Base-by-base conservation (phyloP, 2,329 filamentous ascomycete genomes). In the Stachybotrys chlorohalonatus region DNA sequence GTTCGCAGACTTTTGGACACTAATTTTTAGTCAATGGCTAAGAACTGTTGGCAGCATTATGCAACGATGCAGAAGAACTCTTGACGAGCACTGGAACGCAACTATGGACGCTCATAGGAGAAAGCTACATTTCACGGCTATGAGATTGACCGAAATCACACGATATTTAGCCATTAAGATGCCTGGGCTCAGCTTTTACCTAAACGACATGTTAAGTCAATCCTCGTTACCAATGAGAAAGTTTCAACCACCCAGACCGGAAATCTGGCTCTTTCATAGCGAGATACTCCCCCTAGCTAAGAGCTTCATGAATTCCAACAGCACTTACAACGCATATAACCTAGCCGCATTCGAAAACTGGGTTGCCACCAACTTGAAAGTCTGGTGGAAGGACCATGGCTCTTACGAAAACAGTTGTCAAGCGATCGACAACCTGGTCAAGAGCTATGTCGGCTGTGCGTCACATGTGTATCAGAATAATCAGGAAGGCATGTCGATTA, bases 401-500 rank as follows among this genome's bases (percentile, higher is more conserved):
- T 42, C 2, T 13, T 3, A 42, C 36, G 36, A 42, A 5, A 42
- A 5, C 13, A 42, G 9, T 13, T 42, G 36, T 42, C 3, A 9
- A 13, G 6, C 2, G 36, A 42, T 42, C 6, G 9, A 42, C 2
- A 42, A 3, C 5, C 68, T 77, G 1, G 48, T 62, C 2, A 13
- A 47, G 0, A 8, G 5, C 6, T 80, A 80, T 53, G 62, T 71
- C 46, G 5, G 15, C 0, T 13, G 47, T 4, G 72, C 71, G 0
- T 47, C 31, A 0, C 0, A 1, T 0, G 8, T 39, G 0, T 83
- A 83, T 48, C 2, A 53, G 0, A 57, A 52, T 0, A 71, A 74
- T 7, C 75, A 81, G 0, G 73, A 78, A 53, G 67, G 64, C 1
- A 58, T 69, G 0, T 86, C 83, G 0, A 51, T 75, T 3, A 83